Percentiles rank a stretch among this genome's conserved stretches.
phyloP scores from a whole-genome alignment of 768 basidiomycete genomes.

The Amanita molliuscula region DNA sequence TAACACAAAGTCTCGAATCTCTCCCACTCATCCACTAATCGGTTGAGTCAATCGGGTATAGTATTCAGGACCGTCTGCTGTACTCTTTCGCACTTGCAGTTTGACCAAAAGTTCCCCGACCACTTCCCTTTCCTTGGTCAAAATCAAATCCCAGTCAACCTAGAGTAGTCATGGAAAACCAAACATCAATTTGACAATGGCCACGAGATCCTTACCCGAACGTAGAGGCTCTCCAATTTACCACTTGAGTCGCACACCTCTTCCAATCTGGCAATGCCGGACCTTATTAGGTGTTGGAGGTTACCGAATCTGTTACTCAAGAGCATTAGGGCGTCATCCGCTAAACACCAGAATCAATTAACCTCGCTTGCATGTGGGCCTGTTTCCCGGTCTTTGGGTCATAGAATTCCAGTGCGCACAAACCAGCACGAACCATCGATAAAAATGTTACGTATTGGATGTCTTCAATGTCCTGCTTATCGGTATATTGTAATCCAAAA shows the following conservation, averaged over 20 bases:
- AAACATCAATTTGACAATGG: neutral
- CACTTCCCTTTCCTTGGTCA: conserved; percentile 52
- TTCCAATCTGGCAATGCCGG: conserved; percentile 61
- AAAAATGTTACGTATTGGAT: conserved; percentile 76
- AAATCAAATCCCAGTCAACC: conserved; percentile 65
- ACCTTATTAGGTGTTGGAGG: conserved; percentile 65
- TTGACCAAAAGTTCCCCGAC: conserved; percentile 70
- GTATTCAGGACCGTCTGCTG: conserved; percentile 72
- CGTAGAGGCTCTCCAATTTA: conserved; percentile 55
- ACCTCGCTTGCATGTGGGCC: conserved; percentile 89
- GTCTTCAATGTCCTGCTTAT: conserved; percentile 61
- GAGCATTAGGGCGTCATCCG: conserved; percentile 4
- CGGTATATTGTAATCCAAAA: conserved; percentile 40
- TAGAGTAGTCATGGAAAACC: no score
- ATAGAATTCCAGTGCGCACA: conserved; percentile 74
- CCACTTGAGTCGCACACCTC: conserved; percentile 51
- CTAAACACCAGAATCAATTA: conserved; percentile 13
- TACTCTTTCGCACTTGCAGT: conserved; percentile 78
- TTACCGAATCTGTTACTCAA: conserved; percentile 54
- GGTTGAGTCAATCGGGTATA: conserved; percentile 77
- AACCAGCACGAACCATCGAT: conserved; percentile 76
- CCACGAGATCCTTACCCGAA: conserved; percentile 37
- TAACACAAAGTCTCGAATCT: conserved; percentile 69
- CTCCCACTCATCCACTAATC: conserved; percentile 56
- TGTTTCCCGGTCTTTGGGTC: conserved; percentile 76